A percentile compares a stretch with the other conserved stretches of the same genome.
These are phyloP conservation scores for Phoma sp. DNA, from an alignment of 2,329 filamentous ascomycete species.

Conservation along the genomic window DNA sequence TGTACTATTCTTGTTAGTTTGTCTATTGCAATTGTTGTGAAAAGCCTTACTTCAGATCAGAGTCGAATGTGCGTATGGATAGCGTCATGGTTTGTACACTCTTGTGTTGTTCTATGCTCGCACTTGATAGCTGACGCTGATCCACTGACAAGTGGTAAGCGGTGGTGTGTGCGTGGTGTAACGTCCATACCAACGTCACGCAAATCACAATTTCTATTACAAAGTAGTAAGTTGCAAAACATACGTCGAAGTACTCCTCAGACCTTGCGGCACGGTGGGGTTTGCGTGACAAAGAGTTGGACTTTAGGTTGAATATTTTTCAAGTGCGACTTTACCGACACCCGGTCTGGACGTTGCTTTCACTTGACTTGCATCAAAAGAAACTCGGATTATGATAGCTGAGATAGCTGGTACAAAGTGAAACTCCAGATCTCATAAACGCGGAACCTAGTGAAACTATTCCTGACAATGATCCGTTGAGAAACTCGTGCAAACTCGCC, in stretches of 20 bases:
- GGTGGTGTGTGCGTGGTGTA: neutral
- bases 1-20: neutral
- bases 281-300: no score
- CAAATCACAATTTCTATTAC: no score
- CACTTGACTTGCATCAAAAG: neutral
- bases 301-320: neutral
- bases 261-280: no score
- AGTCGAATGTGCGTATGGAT: neutral
- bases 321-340: neutral
- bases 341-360: neutral
- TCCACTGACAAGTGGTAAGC: neutral
- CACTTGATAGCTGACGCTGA: neutral
- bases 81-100: neutral
- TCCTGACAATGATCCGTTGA: conserved; percentile 42
- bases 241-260: no score
- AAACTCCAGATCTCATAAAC: neutral
- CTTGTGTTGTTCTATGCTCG: neutral
- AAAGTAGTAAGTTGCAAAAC: no score
- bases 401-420: neutral
- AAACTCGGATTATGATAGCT: neutral
- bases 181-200: no score
- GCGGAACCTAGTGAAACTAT: neutral
- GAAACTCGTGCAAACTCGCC: neutral
- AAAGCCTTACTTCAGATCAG: neutral
- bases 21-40: neutral